A percentile compares a stretch with the other conserved stretches of the same genome.
phyloP scores from a whole-genome alignment of 106 monocot species.

The Chionographis japonica region DNA sequence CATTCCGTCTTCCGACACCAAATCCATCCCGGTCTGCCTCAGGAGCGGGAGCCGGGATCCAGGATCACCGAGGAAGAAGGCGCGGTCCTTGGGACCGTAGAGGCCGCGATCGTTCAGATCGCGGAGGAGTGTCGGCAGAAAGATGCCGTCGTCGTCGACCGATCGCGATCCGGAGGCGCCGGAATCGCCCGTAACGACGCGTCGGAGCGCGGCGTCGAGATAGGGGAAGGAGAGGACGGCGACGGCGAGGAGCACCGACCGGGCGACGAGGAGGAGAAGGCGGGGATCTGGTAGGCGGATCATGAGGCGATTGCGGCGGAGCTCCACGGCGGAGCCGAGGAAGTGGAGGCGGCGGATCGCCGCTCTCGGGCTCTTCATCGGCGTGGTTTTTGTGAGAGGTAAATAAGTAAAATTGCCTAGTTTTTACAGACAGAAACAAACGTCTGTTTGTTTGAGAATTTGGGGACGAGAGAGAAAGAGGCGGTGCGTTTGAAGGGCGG shows the following conservation, averaged over 20 bases:
- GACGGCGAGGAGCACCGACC: conserved; percentile 54
- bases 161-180: no score
- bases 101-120: conserved; percentile 31
- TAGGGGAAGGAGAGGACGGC: conserved; percentile 36
- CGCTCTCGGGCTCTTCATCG: no score
- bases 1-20: not conserved
- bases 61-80: conserved; percentile 29
- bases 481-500: not conserved
- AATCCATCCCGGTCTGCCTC: conserved; percentile 17
- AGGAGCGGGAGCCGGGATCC: conserved; percentile 14
- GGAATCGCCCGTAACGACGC: not conserved
- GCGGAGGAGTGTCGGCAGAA: conserved; percentile 37
- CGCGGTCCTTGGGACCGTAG: conserved; percentile 10
- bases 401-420: not conserved
- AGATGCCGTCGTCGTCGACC: conserved; percentile 15
- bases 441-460: not conserved
- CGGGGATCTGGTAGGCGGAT: conserved; percentile 47
- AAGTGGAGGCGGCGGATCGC: not conserved
- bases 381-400: not conserved
- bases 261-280: conserved; percentile 34
- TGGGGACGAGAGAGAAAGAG: conserved; percentile 5
- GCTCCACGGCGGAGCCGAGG: not conserved
- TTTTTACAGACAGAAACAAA: not conserved
- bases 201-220: conserved; percentile 10
- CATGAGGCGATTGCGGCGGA: conserved; percentile 20